Conservation (phyloP, 2,329 filamentous ascomycete species). For the Fusarium torulosum region DNA sequence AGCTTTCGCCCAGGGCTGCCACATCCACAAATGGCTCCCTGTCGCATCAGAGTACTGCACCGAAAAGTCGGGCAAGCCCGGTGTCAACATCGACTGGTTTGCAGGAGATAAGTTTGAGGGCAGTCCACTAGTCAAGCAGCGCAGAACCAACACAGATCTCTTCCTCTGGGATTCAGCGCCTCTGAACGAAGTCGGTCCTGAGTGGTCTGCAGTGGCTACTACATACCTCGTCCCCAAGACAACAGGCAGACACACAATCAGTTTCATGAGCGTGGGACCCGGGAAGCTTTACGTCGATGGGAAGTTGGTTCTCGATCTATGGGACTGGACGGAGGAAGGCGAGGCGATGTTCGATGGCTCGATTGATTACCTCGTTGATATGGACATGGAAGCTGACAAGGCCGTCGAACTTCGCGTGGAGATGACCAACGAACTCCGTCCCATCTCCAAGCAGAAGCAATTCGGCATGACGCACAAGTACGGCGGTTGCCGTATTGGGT, state of each 20-base stretch:
- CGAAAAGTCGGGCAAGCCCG: slow-evolving; percentile 64
- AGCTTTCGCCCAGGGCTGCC: slow-evolving; percentile 61
- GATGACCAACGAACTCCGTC: slow-evolving; percentile 72
- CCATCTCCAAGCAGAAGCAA: slow-evolving; percentile 68
- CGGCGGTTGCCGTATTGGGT: slow-evolving; percentile 78
- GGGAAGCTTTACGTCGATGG: slow-evolving; percentile 72
- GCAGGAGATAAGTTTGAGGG: slow-evolving; percentile 73
- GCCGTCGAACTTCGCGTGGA: slow-evolving; percentile 67
- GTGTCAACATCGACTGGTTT: slow-evolving; percentile 74
- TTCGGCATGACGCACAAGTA: slow-evolving; percentile 73
- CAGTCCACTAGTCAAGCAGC: slow-evolving; percentile 67
- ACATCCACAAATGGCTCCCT: slow-evolving; percentile 49
- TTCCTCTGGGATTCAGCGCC: slow-evolving; percentile 79
- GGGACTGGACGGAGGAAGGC: slow-evolving; percentile 77
- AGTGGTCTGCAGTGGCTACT: slow-evolving; percentile 74
- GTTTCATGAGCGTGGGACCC: slow-evolving; percentile 76
- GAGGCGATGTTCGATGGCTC: slow-evolving; percentile 80
- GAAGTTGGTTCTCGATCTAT: slow-evolving; percentile 71
- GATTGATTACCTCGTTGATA: slow-evolving; percentile 71
- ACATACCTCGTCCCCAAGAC: slow-evolving; percentile 69
- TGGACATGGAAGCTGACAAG: slow-evolving; percentile 69
- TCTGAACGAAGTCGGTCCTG: slow-evolving; percentile 67
- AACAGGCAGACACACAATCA: slow-evolving; percentile 73
- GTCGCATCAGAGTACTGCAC: slow-evolving; percentile 47
- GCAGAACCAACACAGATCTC: slow-evolving; percentile 73